Conservation (phyloP, 2,329 filamentous ascomycete genomes). For the Aspergillus neoniger region DNA sequence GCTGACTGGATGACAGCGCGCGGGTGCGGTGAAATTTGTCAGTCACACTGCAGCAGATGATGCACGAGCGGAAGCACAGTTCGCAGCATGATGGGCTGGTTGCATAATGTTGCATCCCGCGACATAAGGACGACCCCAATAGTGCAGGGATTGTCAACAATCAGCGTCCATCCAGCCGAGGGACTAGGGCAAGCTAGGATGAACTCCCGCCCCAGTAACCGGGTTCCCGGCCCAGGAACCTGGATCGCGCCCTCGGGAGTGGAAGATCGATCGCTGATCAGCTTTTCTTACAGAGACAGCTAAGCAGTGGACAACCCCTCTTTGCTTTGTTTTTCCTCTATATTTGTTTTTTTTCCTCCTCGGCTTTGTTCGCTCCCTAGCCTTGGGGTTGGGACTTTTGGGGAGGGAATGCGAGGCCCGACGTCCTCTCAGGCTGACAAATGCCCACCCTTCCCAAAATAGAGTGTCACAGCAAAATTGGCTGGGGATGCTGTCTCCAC, state of each 20-base stretch:
- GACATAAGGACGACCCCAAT: neutral
- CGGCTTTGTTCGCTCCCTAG: neutral
- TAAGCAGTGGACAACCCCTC: neutral
- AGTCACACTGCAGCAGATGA: constrained; percentile 7
- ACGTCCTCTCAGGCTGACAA: neutral
- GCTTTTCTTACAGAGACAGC: neutral
- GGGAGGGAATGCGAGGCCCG: neutral
- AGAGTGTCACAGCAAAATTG: neutral
- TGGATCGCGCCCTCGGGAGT: neutral
- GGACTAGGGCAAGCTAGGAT: neutral
- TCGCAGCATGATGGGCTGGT: constrained; percentile 5
- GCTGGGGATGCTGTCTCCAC: neutral
- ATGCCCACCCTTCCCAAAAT: neutral
- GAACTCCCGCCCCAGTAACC: constrained; percentile 3
- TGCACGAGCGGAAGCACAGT: constrained; percentile 10
- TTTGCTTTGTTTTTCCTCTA: neutral
- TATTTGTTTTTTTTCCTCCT: neutral
- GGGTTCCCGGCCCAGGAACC: constrained; percentile 9
- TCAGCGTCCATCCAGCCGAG: neutral
- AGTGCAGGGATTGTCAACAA: neutral
- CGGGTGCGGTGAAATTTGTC: neutral
- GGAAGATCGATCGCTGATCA: constrained; percentile 9
- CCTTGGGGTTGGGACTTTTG: neutral
- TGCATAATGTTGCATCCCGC: constrained; percentile 1
- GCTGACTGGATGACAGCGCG: neutral